These are phyloP conservation scores for Leavenworthia alabamica DNA, from an alignment of 345 rosid genomes.

Conservation along the genomic window DNA sequence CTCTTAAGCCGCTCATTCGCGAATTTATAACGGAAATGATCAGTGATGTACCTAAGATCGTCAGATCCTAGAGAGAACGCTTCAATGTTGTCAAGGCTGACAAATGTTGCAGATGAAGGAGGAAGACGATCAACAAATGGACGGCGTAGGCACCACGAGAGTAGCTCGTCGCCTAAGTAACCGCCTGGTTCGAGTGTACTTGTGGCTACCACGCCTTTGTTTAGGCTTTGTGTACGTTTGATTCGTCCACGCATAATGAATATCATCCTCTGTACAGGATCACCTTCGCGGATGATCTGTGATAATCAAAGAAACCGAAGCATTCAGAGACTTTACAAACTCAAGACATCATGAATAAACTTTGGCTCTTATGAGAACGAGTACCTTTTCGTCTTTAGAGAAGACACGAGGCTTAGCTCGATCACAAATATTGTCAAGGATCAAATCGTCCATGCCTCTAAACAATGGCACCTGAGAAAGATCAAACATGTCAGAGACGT, in stretches of 20 bases:
- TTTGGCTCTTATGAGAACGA: not conserved
- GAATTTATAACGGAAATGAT: constrained; percentile 78
- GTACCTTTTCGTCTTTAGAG: constrained; percentile 87
- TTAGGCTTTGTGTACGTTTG: constrained; percentile 56
- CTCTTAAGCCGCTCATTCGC: constrained; percentile 67
- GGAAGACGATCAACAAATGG: constrained; percentile 84
- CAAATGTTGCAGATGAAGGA: constrained; percentile 78
- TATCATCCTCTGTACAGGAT: constrained; percentile 76
- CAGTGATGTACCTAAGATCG: constrained; percentile 68
- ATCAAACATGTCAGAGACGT: constrained; percentile 2
- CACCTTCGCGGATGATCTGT: constrained; percentile 93
- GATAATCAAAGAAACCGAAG: not conserved
- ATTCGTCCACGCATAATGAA: constrained; percentile 57
- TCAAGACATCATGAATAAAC: not conserved
- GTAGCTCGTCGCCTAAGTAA: constrained; percentile 79
- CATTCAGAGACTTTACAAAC: not conserved
- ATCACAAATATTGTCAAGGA: constrained; percentile 88
- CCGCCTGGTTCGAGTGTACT: constrained; percentile 71
- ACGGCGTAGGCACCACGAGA: constrained; percentile 93
- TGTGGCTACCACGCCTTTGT: constrained; percentile 68
- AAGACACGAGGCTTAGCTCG: constrained; percentile 64
- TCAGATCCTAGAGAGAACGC: constrained; percentile 58
- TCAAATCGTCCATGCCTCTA: constrained; percentile 70
- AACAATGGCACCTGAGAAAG: constrained; percentile 64
- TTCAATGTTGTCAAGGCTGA: constrained; percentile 51